Percentiles rank a stretch among this genome's conserved stretches.
phyloP scores from a whole-genome alignment of 345 rosid species.

The rapeseed (Brassica napus) region Da-Ae NC_063441.1:9672501-9673000 shows the following conservation, averaged over 20 bases:
- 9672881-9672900: too few species aligned
- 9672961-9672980: too few species aligned
- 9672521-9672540: conserved; percentile 94
- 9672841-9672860: too few species aligned
- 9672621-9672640: conserved; percentile 26
- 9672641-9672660: conserved; percentile 26
- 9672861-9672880: too few species aligned
- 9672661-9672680: conserved; percentile 9
- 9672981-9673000: neutral
- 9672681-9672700: conserved; percentile 1
- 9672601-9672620: conserved; percentile 10
- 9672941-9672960: too few species aligned
- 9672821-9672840: conserved; percentile 64
- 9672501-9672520: conserved; percentile 91
- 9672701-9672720: conserved; percentile 28
- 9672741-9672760: neutral
- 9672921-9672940: too few species aligned
- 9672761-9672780: too few species aligned
- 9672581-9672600: conserved; percentile 11
- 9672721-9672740: conserved; percentile 34
- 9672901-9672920: too few species aligned
- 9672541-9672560: conserved; percentile 45
- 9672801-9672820: neutral
- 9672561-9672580: neutral
- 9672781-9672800: too few species aligned